phyloP scores from a whole-genome alignment of 2,329 filamentous ascomycete species.

The Pezicula radicicola region DNA sequence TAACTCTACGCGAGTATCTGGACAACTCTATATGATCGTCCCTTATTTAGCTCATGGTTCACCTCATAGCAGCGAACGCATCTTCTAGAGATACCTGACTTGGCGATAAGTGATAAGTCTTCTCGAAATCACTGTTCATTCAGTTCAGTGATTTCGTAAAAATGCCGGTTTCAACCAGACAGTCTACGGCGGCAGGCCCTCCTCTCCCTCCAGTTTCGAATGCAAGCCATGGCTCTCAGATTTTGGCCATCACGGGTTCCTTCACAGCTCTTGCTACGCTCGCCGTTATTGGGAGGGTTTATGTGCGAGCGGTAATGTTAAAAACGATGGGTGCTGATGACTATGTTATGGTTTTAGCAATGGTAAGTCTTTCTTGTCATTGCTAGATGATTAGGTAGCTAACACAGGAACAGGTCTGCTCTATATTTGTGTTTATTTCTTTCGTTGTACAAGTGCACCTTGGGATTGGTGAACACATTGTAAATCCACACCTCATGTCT shows the following conservation, averaged over 20 bases:
- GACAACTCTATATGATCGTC: no score
- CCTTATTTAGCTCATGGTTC: no score
- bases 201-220: not conserved
- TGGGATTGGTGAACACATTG: constrained; percentile 41
- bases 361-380: constrained; percentile 28
- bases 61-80: no score
- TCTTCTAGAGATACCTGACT: no score
- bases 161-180: no score
- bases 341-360: constrained; percentile 37
- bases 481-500: constrained; percentile 23
- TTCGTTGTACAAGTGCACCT: constrained; percentile 17
- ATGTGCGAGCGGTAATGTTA: constrained; percentile 40
- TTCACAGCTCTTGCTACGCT: constrained; percentile 32
- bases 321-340: constrained; percentile 45
- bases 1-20: no score
- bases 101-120: no score
- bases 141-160: no score
- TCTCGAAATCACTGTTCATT: no score
- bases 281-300: constrained; percentile 34
- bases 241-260: constrained; percentile 32
- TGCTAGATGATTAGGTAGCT: not conserved
- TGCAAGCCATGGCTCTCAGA: constrained; percentile 27
- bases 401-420: constrained; percentile 8
- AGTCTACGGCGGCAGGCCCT: no score
- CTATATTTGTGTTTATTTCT: constrained; percentile 4